These are phyloP conservation scores for Rhipidocladum racemiflorum DNA, from an alignment of 176 grass and related monocot genomes.

Conservation along the genomic window DNA sequence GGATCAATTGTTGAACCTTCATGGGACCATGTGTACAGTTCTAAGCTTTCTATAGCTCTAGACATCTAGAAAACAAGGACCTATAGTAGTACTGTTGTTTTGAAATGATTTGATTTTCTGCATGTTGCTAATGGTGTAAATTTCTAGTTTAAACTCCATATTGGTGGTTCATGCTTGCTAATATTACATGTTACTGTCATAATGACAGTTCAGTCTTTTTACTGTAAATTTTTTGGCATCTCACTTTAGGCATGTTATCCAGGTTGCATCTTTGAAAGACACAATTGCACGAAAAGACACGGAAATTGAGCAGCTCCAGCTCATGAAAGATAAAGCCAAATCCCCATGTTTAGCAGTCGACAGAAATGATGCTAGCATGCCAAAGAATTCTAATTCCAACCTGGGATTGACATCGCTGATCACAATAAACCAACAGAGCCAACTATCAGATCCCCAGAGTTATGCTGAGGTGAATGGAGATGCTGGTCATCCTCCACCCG, in stretches of 20 bases:
- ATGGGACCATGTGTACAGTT: not conserved
- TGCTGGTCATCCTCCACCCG: constrained; percentile 22
- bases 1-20: not conserved
- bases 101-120: not conserved
- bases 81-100: not conserved
- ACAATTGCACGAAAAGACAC: constrained; percentile 78
- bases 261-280: constrained; percentile 90
- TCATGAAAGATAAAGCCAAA: constrained; percentile 56
- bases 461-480: constrained; percentile 48
- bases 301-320: constrained; percentile 85
- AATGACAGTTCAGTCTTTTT: not conserved
- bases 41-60: not conserved
- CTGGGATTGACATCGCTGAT: constrained; percentile 19
- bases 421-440: constrained; percentile 30
- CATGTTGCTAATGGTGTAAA: not conserved
- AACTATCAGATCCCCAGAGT: constrained; percentile 46
- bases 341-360: constrained; percentile 18
- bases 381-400: constrained; percentile 39
- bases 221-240: not conserved
- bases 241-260: constrained; percentile 27
- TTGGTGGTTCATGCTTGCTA: not conserved
- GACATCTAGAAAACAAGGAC: not conserved
- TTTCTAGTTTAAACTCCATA: not conserved
- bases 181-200: not conserved
- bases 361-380: constrained; percentile 33